Percentiles rank a stretch among this genome's conserved stretches.
Conservation (phyloP, 2,329 filamentous ascomycete genomes). For the Verticillium isaacii region DNA sequence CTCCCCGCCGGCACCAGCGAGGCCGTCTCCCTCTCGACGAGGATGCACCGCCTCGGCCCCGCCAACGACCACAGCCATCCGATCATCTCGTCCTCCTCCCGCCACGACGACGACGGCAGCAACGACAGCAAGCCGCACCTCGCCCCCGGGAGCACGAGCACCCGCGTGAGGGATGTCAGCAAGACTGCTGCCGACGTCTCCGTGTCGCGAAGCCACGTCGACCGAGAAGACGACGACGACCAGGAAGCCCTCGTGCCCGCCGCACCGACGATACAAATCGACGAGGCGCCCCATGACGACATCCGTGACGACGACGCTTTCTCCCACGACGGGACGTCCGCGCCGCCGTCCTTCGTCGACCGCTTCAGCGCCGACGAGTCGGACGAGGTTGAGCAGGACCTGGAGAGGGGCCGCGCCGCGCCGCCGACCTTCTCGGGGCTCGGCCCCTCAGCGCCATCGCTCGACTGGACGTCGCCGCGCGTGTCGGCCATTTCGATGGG, state of each 20-base stretch:
- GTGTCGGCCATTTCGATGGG: constrained; percentile 12
- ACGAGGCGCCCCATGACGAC: not conserved
- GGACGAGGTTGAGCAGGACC: not conserved
- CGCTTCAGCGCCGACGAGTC: not conserved
- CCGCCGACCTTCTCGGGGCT: not conserved
- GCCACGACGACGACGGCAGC: not conserved
- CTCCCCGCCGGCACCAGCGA: not conserved
- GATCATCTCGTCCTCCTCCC: not conserved
- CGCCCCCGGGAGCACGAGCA: not conserved
- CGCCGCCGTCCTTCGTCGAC: not conserved
- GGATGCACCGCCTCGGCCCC: not conserved
- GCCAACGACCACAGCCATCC: not conserved
- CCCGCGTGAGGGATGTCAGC: not conserved
- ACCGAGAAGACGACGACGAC: not conserved
- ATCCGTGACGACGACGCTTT: not conserved
- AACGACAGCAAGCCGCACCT: not conserved
- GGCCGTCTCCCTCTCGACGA: not conserved
- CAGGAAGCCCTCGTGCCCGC: not conserved
- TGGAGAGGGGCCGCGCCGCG: constrained; percentile 4
- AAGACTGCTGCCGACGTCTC: not conserved
- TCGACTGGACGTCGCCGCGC: constrained; percentile 10
- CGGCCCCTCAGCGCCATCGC: constrained; percentile 2
- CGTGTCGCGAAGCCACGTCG: not conserved
- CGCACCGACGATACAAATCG: not conserved
- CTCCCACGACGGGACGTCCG: not conserved